phyloP scores from a whole-genome alignment of 495 filamentous ascomycete genomes.

The Annulohypoxylon nitens region DNA sequence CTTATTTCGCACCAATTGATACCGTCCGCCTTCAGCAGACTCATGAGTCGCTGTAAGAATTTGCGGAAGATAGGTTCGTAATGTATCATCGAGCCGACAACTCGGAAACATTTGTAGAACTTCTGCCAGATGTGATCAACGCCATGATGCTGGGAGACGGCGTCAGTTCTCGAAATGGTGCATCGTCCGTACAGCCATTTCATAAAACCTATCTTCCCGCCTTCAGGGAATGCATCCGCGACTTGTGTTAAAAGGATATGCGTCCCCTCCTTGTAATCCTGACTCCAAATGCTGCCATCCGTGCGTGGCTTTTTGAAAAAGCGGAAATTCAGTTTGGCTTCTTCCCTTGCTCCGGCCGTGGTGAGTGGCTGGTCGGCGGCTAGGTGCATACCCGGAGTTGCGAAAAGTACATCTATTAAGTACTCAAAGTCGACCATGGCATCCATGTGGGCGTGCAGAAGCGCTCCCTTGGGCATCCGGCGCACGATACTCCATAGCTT shows the following conservation, averaged over 20 bases:
- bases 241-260: slow-evolving; percentile 72
- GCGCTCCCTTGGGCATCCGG: slow-evolving; percentile 89
- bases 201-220: slow-evolving; percentile 77
- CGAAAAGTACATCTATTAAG: slow-evolving; percentile 76
- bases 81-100: slow-evolving; percentile 78
- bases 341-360: slow-evolving; percentile 59
- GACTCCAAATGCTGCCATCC: slow-evolving; percentile 69
- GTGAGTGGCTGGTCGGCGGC: slow-evolving; percentile 66
- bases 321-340: slow-evolving; percentile 67
- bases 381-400: slow-evolving; percentile 81
- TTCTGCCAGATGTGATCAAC: slow-evolving; percentile 83
- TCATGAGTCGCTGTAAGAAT: slow-evolving; percentile 76
- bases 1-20: slow-evolving; percentile 83
- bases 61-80: slow-evolving; percentile 92
- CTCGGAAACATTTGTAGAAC: slow-evolving; percentile 76
- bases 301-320: slow-evolving; percentile 56
- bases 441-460: slow-evolving; percentile 89
- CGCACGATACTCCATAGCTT: slow-evolving; percentile 87
- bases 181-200: slow-evolving; percentile 82
- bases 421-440: slow-evolving; percentile 91
- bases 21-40: slow-evolving; percentile 78
- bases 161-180: slow-evolving; percentile 76
- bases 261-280: slow-evolving; percentile 67
- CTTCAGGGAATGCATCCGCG: slow-evolving; percentile 78
- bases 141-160: slow-evolving; percentile 83